Base-by-base conservation (phyloP, 2,329 filamentous ascomycete genomes). In the Dactylonectria macrodidyma region DNA sequence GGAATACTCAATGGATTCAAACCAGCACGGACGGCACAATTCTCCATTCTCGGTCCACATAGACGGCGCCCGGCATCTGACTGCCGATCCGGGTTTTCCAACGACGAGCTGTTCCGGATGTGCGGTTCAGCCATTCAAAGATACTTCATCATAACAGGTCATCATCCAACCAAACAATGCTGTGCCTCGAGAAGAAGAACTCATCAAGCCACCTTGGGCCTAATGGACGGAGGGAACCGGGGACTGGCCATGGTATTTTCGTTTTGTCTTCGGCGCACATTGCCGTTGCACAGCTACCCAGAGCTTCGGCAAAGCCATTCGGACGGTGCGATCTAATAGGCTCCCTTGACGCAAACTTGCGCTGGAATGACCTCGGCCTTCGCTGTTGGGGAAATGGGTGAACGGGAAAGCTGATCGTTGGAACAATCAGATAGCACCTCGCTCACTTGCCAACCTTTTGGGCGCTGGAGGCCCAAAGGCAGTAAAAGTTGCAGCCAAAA, bases 301-400 rank as follows among this genome's bases (percentile, higher is more conserved):
- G 30, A n/a, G 9, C 36, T 41, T 52, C 61, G 61, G 51, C 33
- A 22, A 34, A 51, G 46, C 19, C 19, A 14, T 50, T 36, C 46
- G 22, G 19, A 36, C 14, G 12, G 26, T 24, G 24, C 16, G 14
- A 41, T 26, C 48, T 38, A 59, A 64, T 41, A 24, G 38, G 47
- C 24, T 24, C 50, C 5, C n/a, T n/a, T 46, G 22, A 30, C 26
- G 26, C 24, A 19, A 19, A 46, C 36, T 66, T 61, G 34, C n/a
- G 51, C 46, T 34, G 58, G 14, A 26, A 58, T 47, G 26, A 52
- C 58, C 63, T 61, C 58, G 58, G 51, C 46, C 26, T 56, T 47
- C 34, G 16, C 33, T n/a, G 14, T 47, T 47, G 14, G 44, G 36
- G 16, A 22, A 54, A 41, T 36, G 52, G 19, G 51, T 56, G 6